phyloP scores from a whole-genome alignment of 345 rosid species.

The Geranium rotundifolium region DNA sequence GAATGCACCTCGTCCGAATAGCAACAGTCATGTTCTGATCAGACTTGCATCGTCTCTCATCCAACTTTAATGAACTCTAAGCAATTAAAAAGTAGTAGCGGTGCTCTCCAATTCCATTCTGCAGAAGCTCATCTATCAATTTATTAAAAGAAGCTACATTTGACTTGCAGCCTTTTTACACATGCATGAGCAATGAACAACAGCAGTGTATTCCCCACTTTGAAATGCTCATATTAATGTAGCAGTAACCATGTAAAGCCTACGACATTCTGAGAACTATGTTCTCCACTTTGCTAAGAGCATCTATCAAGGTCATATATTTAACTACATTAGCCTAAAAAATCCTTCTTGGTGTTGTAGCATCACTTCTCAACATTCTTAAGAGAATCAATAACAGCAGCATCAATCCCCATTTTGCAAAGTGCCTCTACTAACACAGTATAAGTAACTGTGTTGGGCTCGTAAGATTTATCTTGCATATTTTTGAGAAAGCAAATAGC shows the following conservation, averaged over 20 bases:
- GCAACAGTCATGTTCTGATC: too few species aligned
- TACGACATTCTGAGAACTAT: slow-evolving; percentile 23
- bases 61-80: too few species aligned
- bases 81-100: too few species aligned
- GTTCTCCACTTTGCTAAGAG: slow-evolving; percentile 58
- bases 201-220: background rate
- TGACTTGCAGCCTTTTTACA: background rate
- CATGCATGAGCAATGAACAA: background rate
- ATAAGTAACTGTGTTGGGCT: slow-evolving; percentile 22
- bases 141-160: background rate
- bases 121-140: background rate
- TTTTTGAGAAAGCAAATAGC: slow-evolving; percentile 35
- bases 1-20: too few species aligned
- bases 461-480: slow-evolving; percentile 47
- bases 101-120: too few species aligned
- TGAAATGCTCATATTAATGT: too few species aligned
- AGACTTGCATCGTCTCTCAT: too few species aligned
- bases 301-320: slow-evolving; percentile 59
- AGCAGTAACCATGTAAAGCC: background rate
- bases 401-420: background rate
- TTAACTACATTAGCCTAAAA: slow-evolving; percentile 45
- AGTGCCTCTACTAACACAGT: background rate
- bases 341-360: slow-evolving; percentile 5
- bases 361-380: slow-evolving; percentile 30
- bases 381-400: slow-evolving; percentile 19